Evolutionary conservation across 805 yeast species (phyloP).

Genomic region (Lipomyces spencermartinsiae): DNA sequence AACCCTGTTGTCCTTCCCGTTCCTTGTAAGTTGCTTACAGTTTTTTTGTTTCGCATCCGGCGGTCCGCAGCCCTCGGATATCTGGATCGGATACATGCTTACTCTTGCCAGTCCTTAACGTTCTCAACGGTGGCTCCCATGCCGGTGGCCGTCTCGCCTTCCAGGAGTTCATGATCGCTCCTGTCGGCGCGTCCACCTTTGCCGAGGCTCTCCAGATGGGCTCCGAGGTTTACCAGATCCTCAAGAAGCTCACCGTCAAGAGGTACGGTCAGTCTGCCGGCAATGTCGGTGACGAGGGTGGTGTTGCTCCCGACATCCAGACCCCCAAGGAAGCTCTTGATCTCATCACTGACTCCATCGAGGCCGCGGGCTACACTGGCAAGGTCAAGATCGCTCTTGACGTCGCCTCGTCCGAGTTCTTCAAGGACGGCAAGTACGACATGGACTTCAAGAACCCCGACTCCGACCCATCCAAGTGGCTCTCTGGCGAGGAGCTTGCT

Average conservation of each 20-base stretch:
- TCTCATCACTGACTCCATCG: conserved; percentile 88
- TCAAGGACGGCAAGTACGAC: conserved; percentile 95
- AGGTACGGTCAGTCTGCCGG: conserved; percentile 98
- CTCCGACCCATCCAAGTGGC: conserved; percentile 88
- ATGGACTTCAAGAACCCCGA: conserved; percentile 98
- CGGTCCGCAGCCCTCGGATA: conserved; percentile 1
- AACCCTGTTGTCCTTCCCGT: conserved; percentile 94
- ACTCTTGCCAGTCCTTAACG: conserved; percentile 78
- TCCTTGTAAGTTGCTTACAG: conserved; percentile 54
- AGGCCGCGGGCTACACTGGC: conserved; percentile 94
- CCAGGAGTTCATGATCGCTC: conserved; percentile 99
- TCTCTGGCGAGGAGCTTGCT: conserved; percentile 86
- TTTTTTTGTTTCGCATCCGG: neutral
- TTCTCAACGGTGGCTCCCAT: conserved; percentile 99
- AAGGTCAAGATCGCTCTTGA: conserved; percentile 90
- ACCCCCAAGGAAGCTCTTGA: conserved; percentile 97
- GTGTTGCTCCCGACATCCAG: conserved; percentile 98
- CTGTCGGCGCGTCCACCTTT: conserved; percentile 88
- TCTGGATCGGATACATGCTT: neutral
- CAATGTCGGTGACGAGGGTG: conserved; percentile 99
- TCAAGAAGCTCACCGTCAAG: conserved; percentile 91
- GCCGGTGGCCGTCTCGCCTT: conserved; percentile 99
- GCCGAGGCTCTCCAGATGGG: conserved; percentile 97
- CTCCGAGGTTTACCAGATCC: conserved; percentile 96
- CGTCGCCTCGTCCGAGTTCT: conserved; percentile 97